phyloP scores from a whole-genome alignment of 257 asterid genomes.

The Leonotis leonurus region DNA sequence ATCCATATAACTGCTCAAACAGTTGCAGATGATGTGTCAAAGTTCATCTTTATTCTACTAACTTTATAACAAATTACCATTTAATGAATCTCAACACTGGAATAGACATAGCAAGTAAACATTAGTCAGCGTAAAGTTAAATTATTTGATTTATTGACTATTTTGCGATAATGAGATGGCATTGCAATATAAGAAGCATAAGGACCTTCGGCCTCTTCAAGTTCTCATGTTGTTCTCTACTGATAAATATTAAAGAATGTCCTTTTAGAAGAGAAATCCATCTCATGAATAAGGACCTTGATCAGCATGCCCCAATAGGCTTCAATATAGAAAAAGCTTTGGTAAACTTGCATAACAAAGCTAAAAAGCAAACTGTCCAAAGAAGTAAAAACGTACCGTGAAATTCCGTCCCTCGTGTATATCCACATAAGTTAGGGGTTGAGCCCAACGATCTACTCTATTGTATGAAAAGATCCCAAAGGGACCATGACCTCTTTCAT shows the following conservation, averaged over 20 bases:
- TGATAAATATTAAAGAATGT: too few relatives aligned
- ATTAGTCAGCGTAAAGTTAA: too few relatives aligned
- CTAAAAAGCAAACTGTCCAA: not conserved
- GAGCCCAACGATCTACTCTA: constrained; percentile 83
- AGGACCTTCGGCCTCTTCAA: too few relatives aligned
- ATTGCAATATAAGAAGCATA: too few relatives aligned
- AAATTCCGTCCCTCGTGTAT: constrained; percentile 64
- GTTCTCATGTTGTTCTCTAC: too few relatives aligned
- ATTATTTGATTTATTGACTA: too few relatives aligned
- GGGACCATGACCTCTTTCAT: constrained; percentile 85
- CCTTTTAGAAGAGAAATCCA: too few relatives aligned
- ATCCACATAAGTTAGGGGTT: constrained; percentile 81
- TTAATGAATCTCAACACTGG: too few relatives aligned
- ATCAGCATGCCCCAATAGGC: not conserved
- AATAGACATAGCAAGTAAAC: too few relatives aligned
- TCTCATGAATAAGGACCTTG: too few relatives aligned
- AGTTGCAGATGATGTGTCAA: constrained; percentile 1
- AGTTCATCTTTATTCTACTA: not conserved
- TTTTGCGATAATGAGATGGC: too few relatives aligned
- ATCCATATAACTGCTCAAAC: constrained; percentile 24
- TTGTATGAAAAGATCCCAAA: constrained; percentile 56
- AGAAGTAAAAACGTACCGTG: constrained; percentile 43
- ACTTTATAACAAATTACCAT: not conserved
- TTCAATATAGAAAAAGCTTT: not conserved
- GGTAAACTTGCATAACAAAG: not conserved